Evolutionary conservation across 805 yeast species (phyloP), one percentile per base, ranked within the genome.

Genomic region (Ogataea trehalophila): DNA sequence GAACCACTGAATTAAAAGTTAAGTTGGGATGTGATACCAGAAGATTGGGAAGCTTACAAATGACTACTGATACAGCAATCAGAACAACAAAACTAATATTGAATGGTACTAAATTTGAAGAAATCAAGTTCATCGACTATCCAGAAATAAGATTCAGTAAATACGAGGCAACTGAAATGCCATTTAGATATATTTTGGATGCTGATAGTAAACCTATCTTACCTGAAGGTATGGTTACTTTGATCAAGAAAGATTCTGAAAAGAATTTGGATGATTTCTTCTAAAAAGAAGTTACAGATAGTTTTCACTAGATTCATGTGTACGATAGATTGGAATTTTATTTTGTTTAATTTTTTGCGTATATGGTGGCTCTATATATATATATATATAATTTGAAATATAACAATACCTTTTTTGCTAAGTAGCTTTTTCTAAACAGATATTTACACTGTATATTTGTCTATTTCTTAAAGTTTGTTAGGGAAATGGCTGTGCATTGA

Each of bases 41-140:
- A 69, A 77, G 96, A 63, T 73, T 92, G 45, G 98, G 97, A 2
- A 77, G 73, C 44, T 77, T 85, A 55, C 99, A 92, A 65, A 94
- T 92, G 98, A 89, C 98, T 16, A 92, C 99, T 0, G 99, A 92
- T 63, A 92, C 99, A 1, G 98, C 98, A 0, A 85, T 94, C 33
- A 79, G 99, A 66, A 89, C 95, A 17, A 89, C 97, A 1, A 90
- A 89, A 59, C 62, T 77, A 40, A 91, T 92, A 29, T 71, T 88
- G n/a, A 80, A 82, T 49, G 76, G 77, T 39, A 70, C 58, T 1
- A 62, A 66, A 22, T 86, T 92, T 57, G 87, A 85, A 52, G 78
- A 86, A 44, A 88, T 94, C 52, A 77, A 79, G 47, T 92, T 88
- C 63, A 80, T 92, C 44, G 98, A 94, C 65, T 90, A 87, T 63